phyloP scores from a whole-genome alignment of 2,329 filamentous ascomycete genomes.

The Pseudocercospora cruenta region DNA sequence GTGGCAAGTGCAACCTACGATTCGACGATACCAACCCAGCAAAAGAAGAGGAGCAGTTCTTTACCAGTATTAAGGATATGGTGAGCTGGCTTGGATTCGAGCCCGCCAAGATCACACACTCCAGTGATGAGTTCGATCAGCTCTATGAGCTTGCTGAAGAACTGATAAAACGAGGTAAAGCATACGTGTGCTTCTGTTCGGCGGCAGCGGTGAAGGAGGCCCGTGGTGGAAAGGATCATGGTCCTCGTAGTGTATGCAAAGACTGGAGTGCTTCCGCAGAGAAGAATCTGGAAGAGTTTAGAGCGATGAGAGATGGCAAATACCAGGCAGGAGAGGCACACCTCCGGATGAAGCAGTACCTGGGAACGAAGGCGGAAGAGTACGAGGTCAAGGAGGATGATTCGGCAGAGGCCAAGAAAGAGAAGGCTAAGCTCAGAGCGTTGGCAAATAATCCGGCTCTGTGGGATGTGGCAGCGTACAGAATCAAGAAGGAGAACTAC shows the following conservation, averaged over 20 bases:
- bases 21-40: slow-evolving; percentile 97
- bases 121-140: slow-evolving; percentile 85
- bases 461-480: slow-evolving; percentile 94
- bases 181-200: slow-evolving; percentile 85
- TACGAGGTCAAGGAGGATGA: slow-evolving; percentile 39
- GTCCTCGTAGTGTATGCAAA: slow-evolving; percentile 75
- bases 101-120: slow-evolving; percentile 79
- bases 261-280: slow-evolving; percentile 77
- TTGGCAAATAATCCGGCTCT: slow-evolving; percentile 78
- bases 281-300: slow-evolving; percentile 79
- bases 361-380: slow-evolving; percentile 51
- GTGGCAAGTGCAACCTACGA: slow-evolving; percentile 74
- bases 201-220: slow-evolving; percentile 81
- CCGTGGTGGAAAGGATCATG: slow-evolving; percentile 73
- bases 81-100: slow-evolving; percentile 85
- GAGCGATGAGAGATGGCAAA: slow-evolving; percentile 87
- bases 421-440: slow-evolving; percentile 39
- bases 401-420: slow-evolving; percentile 37
- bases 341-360: slow-evolving; percentile 89
- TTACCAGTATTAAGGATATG: slow-evolving; percentile 85
- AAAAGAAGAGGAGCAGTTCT: slow-evolving; percentile 88
- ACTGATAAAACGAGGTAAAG: slow-evolving; percentile 70
- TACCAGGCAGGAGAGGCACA: slow-evolving; percentile 84
- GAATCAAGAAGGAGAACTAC: slow-evolving; percentile 72
- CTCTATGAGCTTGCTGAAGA: slow-evolving; percentile 89